Conservation (phyloP, 1,284 basidiomycete genomes). For the Exobasidium rhododendri region DNA sequence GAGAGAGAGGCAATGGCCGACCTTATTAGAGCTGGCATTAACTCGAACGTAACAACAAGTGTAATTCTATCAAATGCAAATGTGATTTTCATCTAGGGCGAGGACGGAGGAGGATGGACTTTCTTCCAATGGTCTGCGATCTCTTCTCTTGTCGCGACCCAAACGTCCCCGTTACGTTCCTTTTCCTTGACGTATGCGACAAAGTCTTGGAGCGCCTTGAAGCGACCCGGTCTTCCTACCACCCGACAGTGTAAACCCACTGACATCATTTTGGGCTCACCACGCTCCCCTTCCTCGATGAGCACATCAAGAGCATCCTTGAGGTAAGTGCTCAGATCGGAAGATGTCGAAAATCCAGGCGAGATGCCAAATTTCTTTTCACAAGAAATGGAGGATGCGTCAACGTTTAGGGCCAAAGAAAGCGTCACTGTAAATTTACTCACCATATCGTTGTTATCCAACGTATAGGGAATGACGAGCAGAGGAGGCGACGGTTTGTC, state of each 20-base stretch:
- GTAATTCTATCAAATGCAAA: not conserved
- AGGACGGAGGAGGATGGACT: slow-evolving; percentile 3
- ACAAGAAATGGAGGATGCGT: no score
- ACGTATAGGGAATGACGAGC: slow-evolving; percentile 56
- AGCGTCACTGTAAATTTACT: no score
- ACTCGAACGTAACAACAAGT: not conserved
- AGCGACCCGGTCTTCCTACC: slow-evolving; percentile 56
- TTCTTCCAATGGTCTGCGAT: slow-evolving; percentile 56
- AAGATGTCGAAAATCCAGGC: slow-evolving; percentile 55
- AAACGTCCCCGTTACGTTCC: slow-evolving; percentile 48
- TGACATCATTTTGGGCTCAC: slow-evolving; percentile 57
- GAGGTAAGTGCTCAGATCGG: slow-evolving; percentile 56
- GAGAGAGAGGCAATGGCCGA: slow-evolving; percentile 10
- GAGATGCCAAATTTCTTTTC: slow-evolving; percentile 52
- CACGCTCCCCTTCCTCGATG: slow-evolving; percentile 45
- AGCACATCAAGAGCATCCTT: slow-evolving; percentile 56
- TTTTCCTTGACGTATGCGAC: slow-evolving; percentile 54
- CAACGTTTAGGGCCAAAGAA: no score
- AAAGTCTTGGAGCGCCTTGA: slow-evolving; percentile 55
- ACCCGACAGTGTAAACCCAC: slow-evolving; percentile 57
- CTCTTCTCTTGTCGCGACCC: slow-evolving; percentile 57
- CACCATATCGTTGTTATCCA: slow-evolving; percentile 56
- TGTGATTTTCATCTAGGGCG: not conserved
- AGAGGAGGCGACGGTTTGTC: slow-evolving; percentile 32
- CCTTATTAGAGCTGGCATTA: not conserved